These are phyloP conservation scores for Fusarium sp. DNA, from an alignment of 2,329 filamentous ascomycete species.

Conservation along the genomic window DNA sequence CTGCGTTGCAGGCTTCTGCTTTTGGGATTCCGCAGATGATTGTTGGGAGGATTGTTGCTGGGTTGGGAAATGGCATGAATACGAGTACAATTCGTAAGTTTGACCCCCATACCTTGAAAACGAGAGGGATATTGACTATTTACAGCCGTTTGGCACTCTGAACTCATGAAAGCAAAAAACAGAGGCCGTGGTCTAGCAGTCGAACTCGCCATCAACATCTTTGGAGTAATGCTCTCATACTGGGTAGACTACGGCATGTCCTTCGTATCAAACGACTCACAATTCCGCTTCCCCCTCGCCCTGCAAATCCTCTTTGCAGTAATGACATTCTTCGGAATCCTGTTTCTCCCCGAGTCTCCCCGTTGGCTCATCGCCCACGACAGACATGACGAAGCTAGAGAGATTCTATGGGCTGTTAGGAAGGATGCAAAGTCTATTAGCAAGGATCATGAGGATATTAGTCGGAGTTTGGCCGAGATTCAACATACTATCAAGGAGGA, in stretches of 20 bases:
- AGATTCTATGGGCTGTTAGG: constrained; percentile 50
- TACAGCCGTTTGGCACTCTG: constrained; percentile 58
- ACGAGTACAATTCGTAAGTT: constrained; percentile 58
- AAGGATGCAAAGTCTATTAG: constrained; percentile 42
- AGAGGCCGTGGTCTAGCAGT: constrained; percentile 49
- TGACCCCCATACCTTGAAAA: too few species aligned
- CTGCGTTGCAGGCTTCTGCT: constrained; percentile 55
- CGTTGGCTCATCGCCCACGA: constrained; percentile 55
- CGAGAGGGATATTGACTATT: too few species aligned
- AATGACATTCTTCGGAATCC: constrained; percentile 48
- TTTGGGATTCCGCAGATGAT: constrained; percentile 57
- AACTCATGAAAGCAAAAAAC: constrained; percentile 55
- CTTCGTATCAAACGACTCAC: constrained; percentile 49
- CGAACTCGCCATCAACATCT: constrained; percentile 55
- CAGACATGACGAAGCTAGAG: constrained; percentile 56
- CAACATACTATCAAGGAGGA: constrained; percentile 56
- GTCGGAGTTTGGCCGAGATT: constrained; percentile 51
- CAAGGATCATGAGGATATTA: constrained; percentile 45
- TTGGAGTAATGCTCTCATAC: constrained; percentile 51
- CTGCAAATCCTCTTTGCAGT: constrained; percentile 58
- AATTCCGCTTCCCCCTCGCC: constrained; percentile 60
- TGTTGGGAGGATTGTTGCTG: constrained; percentile 58
- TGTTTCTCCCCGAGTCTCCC: constrained; percentile 59
- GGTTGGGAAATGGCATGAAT: constrained; percentile 61
- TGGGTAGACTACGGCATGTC: constrained; percentile 56